Percentiles rank a stretch among this genome's conserved stretches.
These are phyloP conservation scores for Colletotrichum shisoi DNA, from an alignment of 2,329 filamentous ascomycete species.

Conservation along the genomic window DNA sequence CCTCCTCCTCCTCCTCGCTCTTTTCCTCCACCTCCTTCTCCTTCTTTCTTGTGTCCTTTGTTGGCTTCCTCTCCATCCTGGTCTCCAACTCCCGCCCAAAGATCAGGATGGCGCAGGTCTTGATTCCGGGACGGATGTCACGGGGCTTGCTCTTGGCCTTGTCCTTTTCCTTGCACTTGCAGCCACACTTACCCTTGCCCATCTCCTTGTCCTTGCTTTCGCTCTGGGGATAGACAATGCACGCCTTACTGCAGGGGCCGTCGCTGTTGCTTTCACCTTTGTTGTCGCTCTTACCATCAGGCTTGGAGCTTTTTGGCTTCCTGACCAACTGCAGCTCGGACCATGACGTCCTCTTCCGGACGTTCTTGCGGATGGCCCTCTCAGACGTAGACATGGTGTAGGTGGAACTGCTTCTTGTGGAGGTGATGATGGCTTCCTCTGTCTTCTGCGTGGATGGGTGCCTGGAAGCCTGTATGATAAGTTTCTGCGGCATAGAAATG, in stretches of 20 bases:
- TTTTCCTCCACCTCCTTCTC: not conserved
- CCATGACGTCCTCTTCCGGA: not conserved
- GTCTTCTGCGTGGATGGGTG: not conserved
- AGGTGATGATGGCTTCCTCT: accelerated
- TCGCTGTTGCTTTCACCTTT: not conserved
- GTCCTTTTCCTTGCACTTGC: too few species aligned
- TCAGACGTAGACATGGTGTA: not conserved
- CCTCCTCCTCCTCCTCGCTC: too few species aligned
- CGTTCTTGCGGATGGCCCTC: not conserved
- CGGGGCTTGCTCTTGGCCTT: too few species aligned
- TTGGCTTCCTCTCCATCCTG: too few species aligned
- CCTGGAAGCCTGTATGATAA: not conserved
- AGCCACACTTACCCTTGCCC: too few species aligned
- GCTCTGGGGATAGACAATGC: conserved; percentile 17
- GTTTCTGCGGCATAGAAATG: not conserved
- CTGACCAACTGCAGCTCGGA: conserved; percentile 11
- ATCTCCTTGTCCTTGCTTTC: not conserved
- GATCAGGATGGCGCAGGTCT: too few species aligned
- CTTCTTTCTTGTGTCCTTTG: not conserved
- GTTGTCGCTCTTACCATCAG: too few species aligned
- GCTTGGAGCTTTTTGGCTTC: conserved; percentile 14
- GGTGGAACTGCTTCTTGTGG: not conserved
- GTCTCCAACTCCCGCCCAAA: too few species aligned
- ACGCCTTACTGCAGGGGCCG: conserved; percentile 15
- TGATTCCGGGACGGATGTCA: too few species aligned